Evolutionary conservation across 208 protist genomes (phyloP), one percentile per base, ranked within the genome.

Genomic region (Acanthamoeba triangularis): DNA sequence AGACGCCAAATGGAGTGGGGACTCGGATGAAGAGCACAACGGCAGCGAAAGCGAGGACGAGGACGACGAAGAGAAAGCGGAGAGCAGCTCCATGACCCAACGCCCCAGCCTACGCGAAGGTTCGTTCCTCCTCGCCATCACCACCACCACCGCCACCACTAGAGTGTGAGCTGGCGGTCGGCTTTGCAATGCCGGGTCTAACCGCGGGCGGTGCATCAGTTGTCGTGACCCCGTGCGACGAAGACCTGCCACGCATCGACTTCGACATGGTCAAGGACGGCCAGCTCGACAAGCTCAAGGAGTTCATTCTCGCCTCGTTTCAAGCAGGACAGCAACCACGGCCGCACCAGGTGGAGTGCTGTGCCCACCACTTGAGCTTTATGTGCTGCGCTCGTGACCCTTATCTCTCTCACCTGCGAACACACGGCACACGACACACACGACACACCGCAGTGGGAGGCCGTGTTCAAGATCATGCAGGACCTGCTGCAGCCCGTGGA

Each of bases 261-360:
- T 84, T 94, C 35, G 67, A 54, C 20, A 37, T 94, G 90, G 41
- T 94, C n/a, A 84, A 94, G 49, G 33, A 94, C 37, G 90, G 90
- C 44, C 90, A 94, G 67, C 56, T 94, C 33, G 63, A 85, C 16
- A 56, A 56, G 35, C 56, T 94, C 44, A 59, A 94, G 41, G 67
- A 78, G 20, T 65, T 94, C 37, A 84, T 94, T 13, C 44, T 72
- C 49, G 7, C 44, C 35, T 78, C 90, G 20, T 94, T 94, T 56
- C 65, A 35, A 18, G n/a, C 59, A 41, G n/a, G 72, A n/a, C 63
- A 78, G 28, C 25, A 44, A 84, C 90, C 90, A n/a, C 44, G 90
- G 23, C 63, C 90, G 6, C 90, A 94, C 41, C 90, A 94, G 56
- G 44, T 56, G 18, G 6, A 14, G 23, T 23, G 78, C n/a, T 7